Evolutionary conservation across 768 basidiomycete species (phyloP), one percentile per base, ranked within the genome.

Genomic region (Trametes meyenii): DNA sequence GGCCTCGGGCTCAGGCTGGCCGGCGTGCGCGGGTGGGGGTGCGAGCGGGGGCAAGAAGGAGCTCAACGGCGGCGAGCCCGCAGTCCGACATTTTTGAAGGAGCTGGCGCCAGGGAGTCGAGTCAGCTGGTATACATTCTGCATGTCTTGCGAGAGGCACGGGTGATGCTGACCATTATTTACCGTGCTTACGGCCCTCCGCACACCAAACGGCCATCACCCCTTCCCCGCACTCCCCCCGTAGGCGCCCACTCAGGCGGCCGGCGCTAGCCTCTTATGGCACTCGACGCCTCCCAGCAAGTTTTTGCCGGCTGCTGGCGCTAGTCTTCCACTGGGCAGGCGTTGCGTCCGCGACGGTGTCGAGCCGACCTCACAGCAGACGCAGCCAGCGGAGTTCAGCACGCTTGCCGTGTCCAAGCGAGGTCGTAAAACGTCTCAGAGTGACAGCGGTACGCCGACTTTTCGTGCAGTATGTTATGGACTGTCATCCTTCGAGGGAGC

Each of bases 121-220:
- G 57, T 58, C 57, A 58, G 57, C 39, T 58, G 57, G 48, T 39
- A 26, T 39, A 43, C 57, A 50, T 58, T 58, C 57, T 50, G 48
- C 49, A 43, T 39, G 14, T 19, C 33, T 42, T 36, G n/a, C 38
- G 48, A 44, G 8, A 39, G 48, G 39, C 16, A 50, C 29, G 12
- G 39, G 17, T 26, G 36, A 17, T 39, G 57, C 21, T 23, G 13
- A 33, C 14, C 26, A 50, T 46, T 19, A 7, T 38, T 46, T 19
- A 7, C 48, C 23, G 36, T n/a, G 17, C 19, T 11, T 36, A 11
- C n/a, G 19, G 13, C 17, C 17, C 38, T 12, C 33, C 51, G 21
- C 39, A 24, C 56, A 23, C 13, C 21, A 19, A 4, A 10, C 51
- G 36, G 7, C 49, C 26, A 42, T 43, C 39, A 29, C 40, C 24